phyloP scores from a whole-genome alignment of 1,139 yeast species.

The Yamadazyma sp. region DNA sequence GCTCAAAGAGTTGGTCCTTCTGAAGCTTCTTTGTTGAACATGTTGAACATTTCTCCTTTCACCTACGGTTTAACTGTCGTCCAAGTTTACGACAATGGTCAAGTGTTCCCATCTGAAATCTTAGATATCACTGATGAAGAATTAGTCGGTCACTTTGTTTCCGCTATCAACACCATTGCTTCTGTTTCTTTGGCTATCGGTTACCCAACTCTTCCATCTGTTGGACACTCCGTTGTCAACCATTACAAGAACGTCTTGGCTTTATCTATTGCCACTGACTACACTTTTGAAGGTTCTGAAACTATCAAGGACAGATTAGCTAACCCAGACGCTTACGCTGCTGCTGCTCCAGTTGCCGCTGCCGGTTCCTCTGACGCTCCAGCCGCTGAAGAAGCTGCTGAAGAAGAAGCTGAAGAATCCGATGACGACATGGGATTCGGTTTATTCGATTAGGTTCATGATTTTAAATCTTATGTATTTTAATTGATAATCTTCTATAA shows the following conservation, averaged over 20 bases:
- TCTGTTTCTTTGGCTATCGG: constrained; percentile 95
- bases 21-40: constrained; percentile 97
- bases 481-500: constrained; percentile 7
- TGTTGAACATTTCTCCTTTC: constrained; percentile 99
- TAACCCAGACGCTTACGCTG: constrained; percentile 90
- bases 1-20: constrained; percentile 96
- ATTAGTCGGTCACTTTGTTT: constrained; percentile 86
- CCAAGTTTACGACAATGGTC: constrained; percentile 98
- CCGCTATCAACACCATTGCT: constrained; percentile 93
- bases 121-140: constrained; percentile 98
- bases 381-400: constrained; percentile 64
- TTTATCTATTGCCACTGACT: constrained; percentile 96
- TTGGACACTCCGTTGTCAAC: constrained; percentile 98
- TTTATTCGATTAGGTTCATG: constrained; percentile 70
- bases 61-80: constrained; percentile 96
- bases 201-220: constrained; percentile 99
- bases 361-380: constrained; percentile 80
- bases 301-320: constrained; percentile 96
- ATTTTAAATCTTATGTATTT: constrained; percentile 9
- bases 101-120: constrained; percentile 94
- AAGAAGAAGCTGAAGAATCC: constrained; percentile 68
- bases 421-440: constrained; percentile 16
- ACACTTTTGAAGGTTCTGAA: constrained; percentile 99
- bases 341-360: constrained; percentile 95
- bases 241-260: constrained; percentile 99